These are phyloP conservation scores for Mucor irregularis DNA, from an alignment of 371 early-diverging fungal species.

Conservation along the genomic window DNA sequence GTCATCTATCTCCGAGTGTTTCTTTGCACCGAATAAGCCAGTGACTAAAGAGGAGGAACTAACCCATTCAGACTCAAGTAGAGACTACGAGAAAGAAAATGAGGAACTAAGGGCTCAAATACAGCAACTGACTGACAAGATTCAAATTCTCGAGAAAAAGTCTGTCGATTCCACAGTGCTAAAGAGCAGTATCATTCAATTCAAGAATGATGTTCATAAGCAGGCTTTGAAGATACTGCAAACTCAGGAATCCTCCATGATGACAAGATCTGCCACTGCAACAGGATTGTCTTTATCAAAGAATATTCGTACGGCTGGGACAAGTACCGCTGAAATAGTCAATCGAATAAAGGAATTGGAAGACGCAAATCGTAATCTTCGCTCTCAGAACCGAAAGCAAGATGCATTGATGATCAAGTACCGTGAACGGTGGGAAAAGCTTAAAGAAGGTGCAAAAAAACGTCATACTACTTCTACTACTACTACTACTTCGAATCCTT, in stretches of 20 bases:
- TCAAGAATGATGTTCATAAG: constrained; percentile 76
- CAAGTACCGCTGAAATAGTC: constrained; percentile 21
- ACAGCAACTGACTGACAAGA: constrained; percentile 57
- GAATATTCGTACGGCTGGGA: constrained; percentile 3
- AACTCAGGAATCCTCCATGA: constrained; percentile 32
- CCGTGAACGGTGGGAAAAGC: constrained; percentile 84
- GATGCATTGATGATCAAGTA: constrained; percentile 70
- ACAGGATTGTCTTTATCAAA: not conserved
- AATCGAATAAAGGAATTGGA: constrained; percentile 56
- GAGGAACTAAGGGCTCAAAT: constrained; percentile 64
- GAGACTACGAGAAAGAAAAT: constrained; percentile 59
- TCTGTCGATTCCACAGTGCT: constrained; percentile 75
- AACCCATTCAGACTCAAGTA: not conserved
- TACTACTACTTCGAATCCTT: not conserved
- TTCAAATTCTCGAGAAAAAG: constrained; percentile 72
- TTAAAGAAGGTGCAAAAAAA: constrained; percentile 85
- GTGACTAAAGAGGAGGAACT: not conserved
- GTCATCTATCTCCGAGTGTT: constrained; percentile 54
- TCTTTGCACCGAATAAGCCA: constrained; percentile 40
- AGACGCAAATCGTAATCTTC: constrained; percentile 51
- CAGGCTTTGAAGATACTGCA: constrained; percentile 57
- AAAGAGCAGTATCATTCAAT: constrained; percentile 74
- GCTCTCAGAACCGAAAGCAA: constrained; percentile 54
- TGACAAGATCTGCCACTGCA: constrained; percentile 27
- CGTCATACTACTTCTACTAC: constrained; percentile 29